phyloP scores from a whole-genome alignment of 768 basidiomycete species.

The Phaffia australis region DNA sequence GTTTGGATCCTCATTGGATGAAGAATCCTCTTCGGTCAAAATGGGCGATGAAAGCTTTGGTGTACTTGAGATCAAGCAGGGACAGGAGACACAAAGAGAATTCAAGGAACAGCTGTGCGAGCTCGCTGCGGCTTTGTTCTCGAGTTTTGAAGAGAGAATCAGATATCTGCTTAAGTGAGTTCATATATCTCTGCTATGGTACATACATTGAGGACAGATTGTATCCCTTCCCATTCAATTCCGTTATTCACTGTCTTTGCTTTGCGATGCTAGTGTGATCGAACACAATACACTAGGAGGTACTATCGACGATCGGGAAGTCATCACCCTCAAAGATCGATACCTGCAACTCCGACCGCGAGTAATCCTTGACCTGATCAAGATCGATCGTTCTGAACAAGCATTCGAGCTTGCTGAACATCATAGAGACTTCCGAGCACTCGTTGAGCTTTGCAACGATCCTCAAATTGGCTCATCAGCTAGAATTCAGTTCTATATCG shows the following conservation, averaged over 20 bases:
- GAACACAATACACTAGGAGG: conserved; percentile 30
- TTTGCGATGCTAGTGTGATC: conserved; percentile 2
- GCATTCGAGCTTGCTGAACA: conserved; percentile 77
- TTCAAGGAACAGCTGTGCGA: conserved; percentile 37
- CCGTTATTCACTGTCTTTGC: background rate
- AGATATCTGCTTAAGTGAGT: conserved; percentile 30
- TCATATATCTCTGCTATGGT: background rate
- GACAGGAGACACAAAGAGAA: conserved; percentile 31
- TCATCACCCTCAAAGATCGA: conserved; percentile 51
- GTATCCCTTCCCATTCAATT: background rate
- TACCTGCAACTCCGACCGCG: conserved; percentile 65
- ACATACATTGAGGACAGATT: background rate
- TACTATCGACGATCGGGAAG: conserved; percentile 47
- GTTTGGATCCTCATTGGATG: conserved; percentile 35
- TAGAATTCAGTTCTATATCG: conserved; percentile 55
- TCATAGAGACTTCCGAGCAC: conserved; percentile 70
- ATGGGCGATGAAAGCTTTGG: conserved; percentile 1
- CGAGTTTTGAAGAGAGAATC: conserved; percentile 35
- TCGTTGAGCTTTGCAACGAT: conserved; percentile 68
- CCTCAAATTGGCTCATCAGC: conserved; percentile 41
- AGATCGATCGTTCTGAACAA: conserved; percentile 52
- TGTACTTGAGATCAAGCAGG: conserved; percentile 10
- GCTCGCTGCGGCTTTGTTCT: conserved; percentile 37
- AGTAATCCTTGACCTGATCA: conserved; percentile 56
- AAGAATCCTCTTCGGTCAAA: conserved; percentile 18